Evolutionary conservation across 2,329 filamentous ascomycete species (phyloP).

Genomic region (Beauveria bassiana): DNA sequence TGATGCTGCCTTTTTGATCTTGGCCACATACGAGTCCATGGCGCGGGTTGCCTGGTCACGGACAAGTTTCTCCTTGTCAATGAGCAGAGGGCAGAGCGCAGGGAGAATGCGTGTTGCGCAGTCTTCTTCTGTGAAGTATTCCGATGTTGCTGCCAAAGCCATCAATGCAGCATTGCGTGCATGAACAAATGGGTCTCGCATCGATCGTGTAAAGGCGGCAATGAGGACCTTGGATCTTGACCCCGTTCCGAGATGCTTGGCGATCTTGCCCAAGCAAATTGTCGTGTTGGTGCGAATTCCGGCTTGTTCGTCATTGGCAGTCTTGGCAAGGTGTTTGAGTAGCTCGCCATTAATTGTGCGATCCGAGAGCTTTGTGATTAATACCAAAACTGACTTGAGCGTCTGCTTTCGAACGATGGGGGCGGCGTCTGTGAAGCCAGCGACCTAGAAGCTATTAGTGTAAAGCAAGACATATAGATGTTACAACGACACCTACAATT

Average conservation of each 20-base stretch:
- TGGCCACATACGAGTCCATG: conserved; percentile 75
- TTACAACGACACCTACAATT: conserved; percentile 49
- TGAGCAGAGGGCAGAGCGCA: conserved; percentile 70
- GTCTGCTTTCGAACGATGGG: conserved; percentile 93
- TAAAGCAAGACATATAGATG: not conserved
- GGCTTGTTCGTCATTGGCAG: conserved; percentile 93
- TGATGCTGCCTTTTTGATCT: conserved; percentile 69
- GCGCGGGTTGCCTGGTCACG: conserved; percentile 89
- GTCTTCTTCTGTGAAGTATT: conserved; percentile 85
- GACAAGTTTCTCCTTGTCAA: conserved; percentile 94
- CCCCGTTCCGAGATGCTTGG: conserved; percentile 71
- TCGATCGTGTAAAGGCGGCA: conserved; percentile 81
- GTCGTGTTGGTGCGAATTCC: conserved; percentile 97
- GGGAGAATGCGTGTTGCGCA: conserved; percentile 78
- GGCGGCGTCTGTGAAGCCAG: conserved; percentile 86
- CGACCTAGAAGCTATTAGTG: conserved; percentile 50
- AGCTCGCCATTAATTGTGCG: conserved; percentile 90
- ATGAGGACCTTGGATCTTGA: conserved; percentile 84
- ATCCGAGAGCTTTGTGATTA: conserved; percentile 86
- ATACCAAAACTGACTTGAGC: conserved; percentile 81
- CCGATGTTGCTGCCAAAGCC: conserved; percentile 75
- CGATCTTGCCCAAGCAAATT: conserved; percentile 94
- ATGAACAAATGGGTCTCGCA: conserved; percentile 91
- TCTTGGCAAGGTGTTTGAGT: conserved; percentile 83
- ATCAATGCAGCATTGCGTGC: conserved; percentile 83